Conservation (phyloP, 2,329 filamentous ascomycete genomes). For the Microdochium paspali region DNA sequence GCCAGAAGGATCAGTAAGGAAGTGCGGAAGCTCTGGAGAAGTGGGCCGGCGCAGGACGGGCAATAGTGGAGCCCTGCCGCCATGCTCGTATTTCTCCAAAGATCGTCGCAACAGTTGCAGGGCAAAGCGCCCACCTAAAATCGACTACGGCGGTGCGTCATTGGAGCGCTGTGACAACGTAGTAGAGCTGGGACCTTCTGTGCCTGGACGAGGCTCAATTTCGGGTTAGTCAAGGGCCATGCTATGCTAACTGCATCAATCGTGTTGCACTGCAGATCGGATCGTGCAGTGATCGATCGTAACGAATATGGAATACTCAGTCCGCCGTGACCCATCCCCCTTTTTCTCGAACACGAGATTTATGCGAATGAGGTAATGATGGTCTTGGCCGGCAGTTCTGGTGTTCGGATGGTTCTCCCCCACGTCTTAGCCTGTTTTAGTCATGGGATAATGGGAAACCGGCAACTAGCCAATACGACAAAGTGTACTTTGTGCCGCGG, state of each 20-base stretch:
- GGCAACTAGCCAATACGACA: background rate
- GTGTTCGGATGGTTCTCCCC: background rate
- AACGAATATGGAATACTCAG: background rate
- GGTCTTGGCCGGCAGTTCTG: background rate
- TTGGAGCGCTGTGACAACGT: too few relatives aligned
- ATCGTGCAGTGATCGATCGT: background rate
- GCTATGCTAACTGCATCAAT: too few relatives aligned
- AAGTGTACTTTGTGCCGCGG: background rate
- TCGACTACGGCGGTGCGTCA: too few relatives aligned
- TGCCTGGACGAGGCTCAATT: too few relatives aligned
- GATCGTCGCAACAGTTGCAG: background rate
- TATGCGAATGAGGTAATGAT: background rate
- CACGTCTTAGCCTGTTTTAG: background rate
- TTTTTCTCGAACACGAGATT: background rate
- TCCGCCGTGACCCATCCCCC: background rate
- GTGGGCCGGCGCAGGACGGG: too few relatives aligned
- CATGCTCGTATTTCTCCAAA: background rate
- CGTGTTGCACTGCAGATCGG: background rate
- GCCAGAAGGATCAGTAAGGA: background rate
- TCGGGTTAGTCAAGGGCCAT: too few relatives aligned
- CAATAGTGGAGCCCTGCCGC: background rate
- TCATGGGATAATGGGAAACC: background rate
- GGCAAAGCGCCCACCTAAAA: too few relatives aligned
- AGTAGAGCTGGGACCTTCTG: too few relatives aligned
- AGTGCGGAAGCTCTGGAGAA: background rate